Evolutionary conservation across 1,284 basidiomycete genomes (phyloP).

Genomic region (Fomitopsis schrenkii): DNA sequence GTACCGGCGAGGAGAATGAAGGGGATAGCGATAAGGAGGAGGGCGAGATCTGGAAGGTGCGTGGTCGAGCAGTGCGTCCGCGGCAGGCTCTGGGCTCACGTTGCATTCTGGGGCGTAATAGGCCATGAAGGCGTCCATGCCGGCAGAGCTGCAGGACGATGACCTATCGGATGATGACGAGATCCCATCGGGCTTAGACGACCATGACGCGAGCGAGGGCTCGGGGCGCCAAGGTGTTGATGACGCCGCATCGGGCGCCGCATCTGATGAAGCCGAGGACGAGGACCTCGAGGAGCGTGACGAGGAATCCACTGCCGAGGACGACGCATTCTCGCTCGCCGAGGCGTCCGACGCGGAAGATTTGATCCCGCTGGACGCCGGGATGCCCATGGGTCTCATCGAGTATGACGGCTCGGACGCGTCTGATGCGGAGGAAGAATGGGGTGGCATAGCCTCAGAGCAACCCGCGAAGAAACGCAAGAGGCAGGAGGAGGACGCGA

Average conservation of each 20-base stretch:
- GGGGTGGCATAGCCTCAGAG: slow-evolving; percentile 43
- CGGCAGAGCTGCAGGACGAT: slow-evolving; percentile 42
- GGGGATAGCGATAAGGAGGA: slow-evolving; percentile 52
- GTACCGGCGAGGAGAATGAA: slow-evolving; percentile 28
- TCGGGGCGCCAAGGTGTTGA: slow-evolving; percentile 23
- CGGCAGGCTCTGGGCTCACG: neutral
- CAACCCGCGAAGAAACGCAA: slow-evolving; percentile 36
- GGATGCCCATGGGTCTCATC: slow-evolving; percentile 51
- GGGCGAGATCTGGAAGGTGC: slow-evolving; percentile 82
- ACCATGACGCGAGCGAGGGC: slow-evolving; percentile 16
- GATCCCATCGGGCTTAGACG: slow-evolving; percentile 31
- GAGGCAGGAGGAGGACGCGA: slow-evolving; percentile 39
- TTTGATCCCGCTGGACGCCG: slow-evolving; percentile 54
- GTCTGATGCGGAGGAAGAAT: slow-evolving; percentile 42
- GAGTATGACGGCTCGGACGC: slow-evolving; percentile 51
- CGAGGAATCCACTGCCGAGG: slow-evolving; percentile 32
- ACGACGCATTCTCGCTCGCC: slow-evolving; percentile 47
- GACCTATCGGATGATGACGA: slow-evolving; percentile 33
- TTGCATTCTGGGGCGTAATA: slow-evolving; percentile 24
- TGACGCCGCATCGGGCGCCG: slow-evolving; percentile 19
- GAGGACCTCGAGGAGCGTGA: slow-evolving; percentile 18
- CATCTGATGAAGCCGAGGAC: slow-evolving; percentile 20
- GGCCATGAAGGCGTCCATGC: slow-evolving; percentile 85
- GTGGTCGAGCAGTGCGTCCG: slow-evolving; percentile 12
- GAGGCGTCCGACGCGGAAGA: slow-evolving; percentile 71